Percentiles rank a stretch among this genome's conserved stretches.
Evolutionary conservation across 768 basidiomycete species (phyloP).

Genomic region (Trametes punicea): DNA sequence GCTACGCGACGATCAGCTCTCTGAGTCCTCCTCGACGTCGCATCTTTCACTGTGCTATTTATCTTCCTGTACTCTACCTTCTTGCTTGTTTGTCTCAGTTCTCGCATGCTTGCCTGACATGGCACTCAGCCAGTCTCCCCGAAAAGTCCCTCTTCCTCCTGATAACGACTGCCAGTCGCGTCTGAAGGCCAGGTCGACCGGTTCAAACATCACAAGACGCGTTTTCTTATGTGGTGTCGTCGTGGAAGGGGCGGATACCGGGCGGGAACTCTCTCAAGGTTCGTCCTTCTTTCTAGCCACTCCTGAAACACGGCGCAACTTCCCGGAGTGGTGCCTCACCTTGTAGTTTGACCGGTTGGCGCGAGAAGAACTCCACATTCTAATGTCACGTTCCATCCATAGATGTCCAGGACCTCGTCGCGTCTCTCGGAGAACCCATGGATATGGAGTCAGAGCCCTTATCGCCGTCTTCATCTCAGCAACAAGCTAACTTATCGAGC

Average conservation of each 20-base stretch:
- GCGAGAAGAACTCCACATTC: neutral
- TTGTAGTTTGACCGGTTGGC: constrained; percentile 8
- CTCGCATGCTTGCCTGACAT: constrained; percentile 33
- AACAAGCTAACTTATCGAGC: constrained; percentile 30
- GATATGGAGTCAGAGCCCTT: constrained; percentile 46
- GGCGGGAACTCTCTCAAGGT: constrained; percentile 68
- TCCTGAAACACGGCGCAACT: neutral
- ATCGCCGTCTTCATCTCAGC: constrained; percentile 39
- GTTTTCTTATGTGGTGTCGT: constrained; percentile 90
- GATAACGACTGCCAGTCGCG: constrained; percentile 57
- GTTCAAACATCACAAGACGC: constrained; percentile 58
- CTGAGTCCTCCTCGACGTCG: neutral
- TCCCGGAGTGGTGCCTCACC: constrained; percentile 1
- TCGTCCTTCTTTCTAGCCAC: constrained; percentile 19
- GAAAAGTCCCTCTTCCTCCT: constrained; percentile 73
- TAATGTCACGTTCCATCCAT: neutral
- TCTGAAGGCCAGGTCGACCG: constrained; percentile 34
- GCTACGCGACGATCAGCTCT: neutral
- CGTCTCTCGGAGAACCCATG: constrained; percentile 71
- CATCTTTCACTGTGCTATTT: neutral
- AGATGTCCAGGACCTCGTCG: constrained; percentile 79
- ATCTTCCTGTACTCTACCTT: constrained; percentile 1
- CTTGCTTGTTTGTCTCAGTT: neutral
- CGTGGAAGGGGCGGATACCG: constrained; percentile 77
- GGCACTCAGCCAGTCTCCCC: constrained; percentile 66